These are phyloP conservation scores for Rhipidocladum racemiflorum DNA, from an alignment of 176 grass and related monocot species.

Conservation along the genomic window DNA sequence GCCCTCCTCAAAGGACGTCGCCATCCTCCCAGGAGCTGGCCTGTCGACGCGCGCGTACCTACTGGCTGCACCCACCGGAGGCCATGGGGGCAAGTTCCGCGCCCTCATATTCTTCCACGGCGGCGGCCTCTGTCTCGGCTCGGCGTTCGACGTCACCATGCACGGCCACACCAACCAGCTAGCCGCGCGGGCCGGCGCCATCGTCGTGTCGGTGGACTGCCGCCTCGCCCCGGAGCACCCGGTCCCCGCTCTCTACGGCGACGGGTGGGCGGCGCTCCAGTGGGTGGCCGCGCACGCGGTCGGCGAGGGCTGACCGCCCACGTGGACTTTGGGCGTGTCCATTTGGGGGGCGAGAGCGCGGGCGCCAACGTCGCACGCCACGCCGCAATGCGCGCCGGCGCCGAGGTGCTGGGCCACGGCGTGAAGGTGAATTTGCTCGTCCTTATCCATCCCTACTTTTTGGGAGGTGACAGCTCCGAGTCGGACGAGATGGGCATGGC, in stretches of 20 bases:
- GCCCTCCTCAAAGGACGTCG: conserved; percentile 39
- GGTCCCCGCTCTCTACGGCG: conserved; percentile 45
- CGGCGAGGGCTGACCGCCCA: conserved; percentile 46
- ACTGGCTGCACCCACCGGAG: background rate
- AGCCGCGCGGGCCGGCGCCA: conserved; percentile 32
- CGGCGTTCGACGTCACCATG: conserved; percentile 44
- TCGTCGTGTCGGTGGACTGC: conserved; percentile 64
- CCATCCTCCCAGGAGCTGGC: conserved; percentile 11
- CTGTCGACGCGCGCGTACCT: conserved; percentile 52
- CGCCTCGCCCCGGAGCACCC: conserved; percentile 59
- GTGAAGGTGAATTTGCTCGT: conserved; percentile 41
- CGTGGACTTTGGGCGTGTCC: conserved; percentile 59
- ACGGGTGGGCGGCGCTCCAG: conserved; percentile 52
- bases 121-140: conserved; percentile 65
- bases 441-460: conserved; percentile 72
- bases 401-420: conserved; percentile 28
- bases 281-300: conserved; percentile 60
- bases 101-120: conserved; percentile 60
- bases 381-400: conserved; percentile 55
- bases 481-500: conserved; percentile 37
- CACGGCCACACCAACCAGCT: conserved; percentile 49
- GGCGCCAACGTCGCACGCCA: conserved; percentile 76
- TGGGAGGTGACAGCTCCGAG: conserved; percentile 43
- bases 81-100: conserved; percentile 23
- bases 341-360: conserved; percentile 69